phyloP scores from a whole-genome alignment of 495 filamentous ascomycete species.

The Penicillium odoratum region DNA sequence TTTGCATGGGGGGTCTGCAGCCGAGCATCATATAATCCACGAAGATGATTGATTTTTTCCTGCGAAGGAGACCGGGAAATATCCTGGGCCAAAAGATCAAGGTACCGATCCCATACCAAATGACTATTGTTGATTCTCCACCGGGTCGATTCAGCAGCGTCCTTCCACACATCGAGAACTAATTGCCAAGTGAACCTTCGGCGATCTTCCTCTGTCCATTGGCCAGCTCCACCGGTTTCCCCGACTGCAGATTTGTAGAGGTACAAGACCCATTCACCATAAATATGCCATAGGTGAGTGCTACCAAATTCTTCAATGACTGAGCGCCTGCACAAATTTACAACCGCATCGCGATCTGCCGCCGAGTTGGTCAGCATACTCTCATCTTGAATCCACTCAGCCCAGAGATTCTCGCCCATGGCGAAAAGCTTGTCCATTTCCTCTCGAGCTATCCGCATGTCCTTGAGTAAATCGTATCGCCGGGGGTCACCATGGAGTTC shows the following conservation, averaged over 20 bases:
- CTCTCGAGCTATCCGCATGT: constrained; percentile 62
- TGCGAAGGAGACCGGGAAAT: constrained; percentile 55
- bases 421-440: constrained; percentile 67
- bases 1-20: constrained; percentile 77
- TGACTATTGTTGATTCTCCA: constrained; percentile 85
- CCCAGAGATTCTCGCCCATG: constrained; percentile 65
- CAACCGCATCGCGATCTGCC: constrained; percentile 70
- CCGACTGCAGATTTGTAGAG: constrained; percentile 64
- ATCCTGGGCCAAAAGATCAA: constrained; percentile 61
- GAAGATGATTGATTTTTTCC: constrained; percentile 63
- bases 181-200: constrained; percentile 71
- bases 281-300: constrained; percentile 81
- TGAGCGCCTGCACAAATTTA: constrained; percentile 80
- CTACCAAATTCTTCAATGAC: constrained; percentile 81
- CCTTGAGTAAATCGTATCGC: constrained; percentile 58
- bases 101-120: constrained; percentile 81
- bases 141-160: constrained; percentile 73
- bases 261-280: constrained; percentile 82
- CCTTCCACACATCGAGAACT: constrained; percentile 75
- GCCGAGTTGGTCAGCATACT: constrained; percentile 57
- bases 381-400: constrained; percentile 65
- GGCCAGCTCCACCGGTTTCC: constrained; percentile 52
- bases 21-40: constrained; percentile 68
- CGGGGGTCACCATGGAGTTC: constrained; percentile 46
- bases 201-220: constrained; percentile 78